Base-by-base conservation (phyloP, 2,329 filamentous ascomycete species). In the Aspergillus niger region DNA sequence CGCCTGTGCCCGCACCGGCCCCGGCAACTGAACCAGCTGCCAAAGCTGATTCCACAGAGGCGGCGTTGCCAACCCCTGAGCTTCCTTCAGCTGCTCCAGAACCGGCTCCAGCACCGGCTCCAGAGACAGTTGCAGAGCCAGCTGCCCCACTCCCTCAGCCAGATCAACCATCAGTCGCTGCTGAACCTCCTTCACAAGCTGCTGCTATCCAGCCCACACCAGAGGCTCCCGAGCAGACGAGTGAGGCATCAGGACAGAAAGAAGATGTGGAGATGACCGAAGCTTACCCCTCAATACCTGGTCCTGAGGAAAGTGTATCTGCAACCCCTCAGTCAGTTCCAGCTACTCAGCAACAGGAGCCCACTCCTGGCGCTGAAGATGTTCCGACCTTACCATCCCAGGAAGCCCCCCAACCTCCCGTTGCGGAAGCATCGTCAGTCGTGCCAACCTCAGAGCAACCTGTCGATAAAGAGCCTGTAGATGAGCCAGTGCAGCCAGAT, bases 221-320 rank as follows among this genome's bases (percentile, higher is more conserved):
- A 41, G 38, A 51, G 6, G 8, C 43, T 28, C 32, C 48, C 6
- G 48, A 58, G 30, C 41, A 63, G 32, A 44, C 52, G 3, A 26
- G 41, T 4, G 52, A 55, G 38, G 48, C 57, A 30, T 17, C 36
- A 8, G 26, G 26, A n/a, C 26, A 39, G 11, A 22, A 52, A 22
- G 66, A 67, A 30, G 65, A 66, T 53, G 59, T 65, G 36, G 57
- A 66, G 32, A 67, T 69, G 63, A 61, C 57, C 15, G 64, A 65
- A 47, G 57, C 50, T 39, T 47, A 54, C 20, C 57, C 60, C 7
- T 24, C 58, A 30, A 36, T 39, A 8, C 58, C 59, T 4, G n/a
- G 24, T 8, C 13, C 22, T 17, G 59, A 63, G 17, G 52, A 55
- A 6, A 51, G 39, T 11, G 20, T 50, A 15, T 39, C 38, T 52